Conservation (phyloP, 495 filamentous ascomycete species). For the Penicillium desertorum region DNA sequence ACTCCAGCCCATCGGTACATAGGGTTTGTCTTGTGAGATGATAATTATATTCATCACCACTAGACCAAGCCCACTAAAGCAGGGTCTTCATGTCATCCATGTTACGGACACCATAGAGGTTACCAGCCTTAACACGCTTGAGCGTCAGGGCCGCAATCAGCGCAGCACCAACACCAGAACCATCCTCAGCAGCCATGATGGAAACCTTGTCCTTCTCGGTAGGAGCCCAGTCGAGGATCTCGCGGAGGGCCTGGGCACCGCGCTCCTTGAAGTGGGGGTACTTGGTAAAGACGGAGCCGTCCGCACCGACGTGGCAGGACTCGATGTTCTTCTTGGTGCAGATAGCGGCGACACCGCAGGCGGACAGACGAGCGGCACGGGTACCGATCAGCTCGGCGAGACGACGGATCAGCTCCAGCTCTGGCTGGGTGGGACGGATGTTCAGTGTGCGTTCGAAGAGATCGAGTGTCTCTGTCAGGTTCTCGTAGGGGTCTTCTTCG, state of each 20-base stretch:
- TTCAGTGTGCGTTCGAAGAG: slow-evolving; percentile 71
- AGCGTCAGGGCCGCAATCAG: slow-evolving; percentile 91
- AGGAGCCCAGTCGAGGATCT: slow-evolving; percentile 89
- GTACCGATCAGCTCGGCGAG: slow-evolving; percentile 93
- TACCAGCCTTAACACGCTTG: slow-evolving; percentile 77
- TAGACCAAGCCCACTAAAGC: slow-evolving; percentile 15
- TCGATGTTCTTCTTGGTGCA: slow-evolving; percentile 90
- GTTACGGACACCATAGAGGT: slow-evolving; percentile 72
- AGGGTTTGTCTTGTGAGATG: background rate
- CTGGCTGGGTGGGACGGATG: slow-evolving; percentile 65
- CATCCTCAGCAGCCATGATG: slow-evolving; percentile 88
- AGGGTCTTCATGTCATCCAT: slow-evolving; percentile 54
- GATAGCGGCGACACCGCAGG: slow-evolving; percentile 93
- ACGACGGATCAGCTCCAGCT: slow-evolving; percentile 83
- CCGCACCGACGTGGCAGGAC: slow-evolving; percentile 89
- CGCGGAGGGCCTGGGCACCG: slow-evolving; percentile 81
- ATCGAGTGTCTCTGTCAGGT: slow-evolving; percentile 80
- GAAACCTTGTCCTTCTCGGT: slow-evolving; percentile 79
- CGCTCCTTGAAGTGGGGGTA: slow-evolving; percentile 96
- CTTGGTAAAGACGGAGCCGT: slow-evolving; percentile 97
- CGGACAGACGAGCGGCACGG: slow-evolving; percentile 85
- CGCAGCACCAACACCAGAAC: slow-evolving; percentile 92
- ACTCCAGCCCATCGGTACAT: background rate
- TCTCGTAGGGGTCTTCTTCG: slow-evolving; percentile 94
- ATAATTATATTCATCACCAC: background rate